These are phyloP conservation scores for Lablab purpureus DNA, from an alignment of 306 rosid genomes.

Conservation along the genomic window DNA sequence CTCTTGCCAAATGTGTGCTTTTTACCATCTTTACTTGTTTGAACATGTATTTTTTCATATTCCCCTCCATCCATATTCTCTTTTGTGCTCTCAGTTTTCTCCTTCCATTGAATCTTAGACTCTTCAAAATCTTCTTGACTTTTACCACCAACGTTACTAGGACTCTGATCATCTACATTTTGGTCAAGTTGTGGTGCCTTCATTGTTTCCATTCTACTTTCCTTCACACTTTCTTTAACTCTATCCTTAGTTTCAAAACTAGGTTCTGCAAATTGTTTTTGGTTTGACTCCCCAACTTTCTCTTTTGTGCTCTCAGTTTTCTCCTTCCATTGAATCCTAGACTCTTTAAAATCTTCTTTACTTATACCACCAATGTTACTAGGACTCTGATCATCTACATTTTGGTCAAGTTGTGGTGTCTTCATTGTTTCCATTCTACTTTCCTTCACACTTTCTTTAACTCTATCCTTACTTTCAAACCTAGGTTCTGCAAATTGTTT, in stretches of 20 bases:
- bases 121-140: slow-evolving; percentile 16
- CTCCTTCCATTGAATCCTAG: slow-evolving; percentile 15
- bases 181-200: slow-evolving; percentile 22
- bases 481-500: no score
- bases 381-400: slow-evolving; percentile 11
- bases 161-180: slow-evolving; percentile 7
- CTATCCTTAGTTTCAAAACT: no score
- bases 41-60: not conserved
- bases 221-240: no score
- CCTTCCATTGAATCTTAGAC: slow-evolving; percentile 10
- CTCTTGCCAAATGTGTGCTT: not conserved
- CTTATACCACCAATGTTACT: not conserved
- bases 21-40: not conserved
- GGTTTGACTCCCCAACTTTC: no score
- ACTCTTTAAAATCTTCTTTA: slow-evolving; percentile 11
- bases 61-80: slow-evolving; percentile 39
- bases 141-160: not conserved
- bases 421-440: slow-evolving; percentile 34
- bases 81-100: slow-evolving; percentile 32
- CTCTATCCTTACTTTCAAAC: no score
- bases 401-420: slow-evolving; percentile 12
- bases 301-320: no score
- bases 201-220: no score
- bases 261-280: no score
- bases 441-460: no score